phyloP scores from a whole-genome alignment of 2,329 filamentous ascomycete species.

The Cladosporium sp. region DNA sequence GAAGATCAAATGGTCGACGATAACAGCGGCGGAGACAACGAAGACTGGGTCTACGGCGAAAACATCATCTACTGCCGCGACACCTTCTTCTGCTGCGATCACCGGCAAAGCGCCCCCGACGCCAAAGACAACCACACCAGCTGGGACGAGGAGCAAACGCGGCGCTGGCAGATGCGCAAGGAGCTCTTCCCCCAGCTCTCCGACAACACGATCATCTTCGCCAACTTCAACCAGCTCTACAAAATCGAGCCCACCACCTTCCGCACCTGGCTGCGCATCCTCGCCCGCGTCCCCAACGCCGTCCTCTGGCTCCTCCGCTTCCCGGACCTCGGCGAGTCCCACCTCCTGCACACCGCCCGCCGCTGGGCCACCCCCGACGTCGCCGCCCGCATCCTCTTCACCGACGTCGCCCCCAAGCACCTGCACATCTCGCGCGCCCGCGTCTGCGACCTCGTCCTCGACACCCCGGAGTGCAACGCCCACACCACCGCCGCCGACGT shows the following conservation, averaged over 20 bases:
- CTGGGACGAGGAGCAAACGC: slow-evolving; percentile 77
- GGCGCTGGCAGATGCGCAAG: slow-evolving; percentile 88
- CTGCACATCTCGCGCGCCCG: slow-evolving; percentile 88
- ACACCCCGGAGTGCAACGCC: slow-evolving; percentile 96
- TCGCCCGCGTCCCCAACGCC: slow-evolving; percentile 76
- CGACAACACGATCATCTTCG: slow-evolving; percentile 83
- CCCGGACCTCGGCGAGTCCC: slow-evolving; percentile 82
- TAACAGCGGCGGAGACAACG: slow-evolving; percentile 56
- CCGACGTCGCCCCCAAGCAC: slow-evolving; percentile 91
- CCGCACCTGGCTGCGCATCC: slow-evolving; percentile 87
- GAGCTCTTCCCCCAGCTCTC: slow-evolving; percentile 77
- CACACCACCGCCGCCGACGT: slow-evolving; percentile 97
- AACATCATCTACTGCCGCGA: slow-evolving; percentile 93
- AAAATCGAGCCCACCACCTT: slow-evolving; percentile 99
- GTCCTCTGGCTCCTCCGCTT: slow-evolving; percentile 96
- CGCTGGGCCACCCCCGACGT: slow-evolving; percentile 81
- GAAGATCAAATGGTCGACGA: slow-evolving; percentile 59
- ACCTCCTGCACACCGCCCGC: slow-evolving; percentile 72
- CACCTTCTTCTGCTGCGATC: slow-evolving; percentile 98
- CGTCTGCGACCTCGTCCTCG: slow-evolving; percentile 89
- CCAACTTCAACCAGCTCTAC: slow-evolving; percentile 98
- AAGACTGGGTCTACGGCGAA: slow-evolving; percentile 91
- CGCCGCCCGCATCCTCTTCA: slow-evolving; percentile 83
- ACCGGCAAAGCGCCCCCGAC: slow-evolving; percentile 81
- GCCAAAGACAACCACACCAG: slow-evolving; percentile 58